Evolutionary conservation across 23 red algal species (phyloP), one percentile per base, ranked within the genome.

Genomic region (Gracilaria gracilis): DNA sequence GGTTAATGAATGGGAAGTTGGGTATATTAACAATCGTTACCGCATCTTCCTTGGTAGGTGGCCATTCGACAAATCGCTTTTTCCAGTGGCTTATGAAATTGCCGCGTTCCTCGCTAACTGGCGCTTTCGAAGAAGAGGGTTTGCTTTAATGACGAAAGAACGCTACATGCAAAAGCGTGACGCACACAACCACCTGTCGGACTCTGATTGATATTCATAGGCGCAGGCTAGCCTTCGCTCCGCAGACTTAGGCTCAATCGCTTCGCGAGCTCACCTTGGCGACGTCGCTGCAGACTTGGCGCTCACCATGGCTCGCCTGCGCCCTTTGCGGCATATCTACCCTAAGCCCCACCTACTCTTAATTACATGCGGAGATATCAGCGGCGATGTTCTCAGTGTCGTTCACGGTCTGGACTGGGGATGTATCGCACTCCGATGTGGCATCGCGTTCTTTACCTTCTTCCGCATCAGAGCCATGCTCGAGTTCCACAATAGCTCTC

Each of bases 1-100:
- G 84, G 72, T 88, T 13, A 77, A 75, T 29, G 49, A 88, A 40
- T 75, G 72, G 69, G 84, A 67, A 24, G 54, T 88, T 38, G 66
- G 84, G 15, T 78, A 57, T 78, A 57, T 88, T 38, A 88, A 75
- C 84, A 88, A 88, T 21, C 84, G 39, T 13, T 64, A 36, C 46
- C 35, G 72, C 14, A 24, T 88, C 17, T 88, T 88, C 47, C 46
- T 88, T 17, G 67, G 84, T 20, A 35, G 84, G 0, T 79, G 84
- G 84, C 37, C 84, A 59, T 88, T 88, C 77, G 40, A 77, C 25
- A 46, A 38, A 23, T 40, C 74, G 16, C 46, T 88, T 7, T 88
- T 88, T 34, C 69, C 67, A 5, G 61, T 88, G 16, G 54, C 67
- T 28, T 62, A 61, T 17, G n/a, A 40, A 50, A 88, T 48, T 0